Evolutionary conservation across 257 asterid species (phyloP), one percentile per base, ranked within the genome.

Genomic region (Penstemon eatonii): DNA sequence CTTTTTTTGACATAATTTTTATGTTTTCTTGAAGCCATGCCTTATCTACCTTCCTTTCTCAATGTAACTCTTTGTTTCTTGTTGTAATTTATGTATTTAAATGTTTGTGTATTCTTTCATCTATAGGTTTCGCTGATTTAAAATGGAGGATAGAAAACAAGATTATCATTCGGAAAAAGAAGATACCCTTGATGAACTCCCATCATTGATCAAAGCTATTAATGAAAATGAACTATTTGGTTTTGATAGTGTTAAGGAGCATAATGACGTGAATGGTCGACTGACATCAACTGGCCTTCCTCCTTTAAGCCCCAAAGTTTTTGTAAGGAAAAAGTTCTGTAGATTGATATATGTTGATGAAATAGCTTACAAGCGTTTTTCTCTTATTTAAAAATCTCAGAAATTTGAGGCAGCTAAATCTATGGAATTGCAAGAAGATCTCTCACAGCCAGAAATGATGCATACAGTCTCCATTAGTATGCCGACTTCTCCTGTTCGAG

Each of bases 391-490:
- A 70, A 65, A 19, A 15, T 75, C 12, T 49, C 68, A 85, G 91
- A 80, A 65, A 68, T 54, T 63, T 70, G 88, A 64, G 66, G 52
- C 71, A 62, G 75, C 66, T 56, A 25, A 25, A 25, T 41, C 53
- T 12, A 45, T 50, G 19, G 78, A 66, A 33, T 47, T 36, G 5
- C 56, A 45, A 68, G 72, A 47, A 52, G 75, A 37, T 63, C 69
- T 61, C 36, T 45, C 69, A 13, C 65, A 50, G 47, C 10, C 64
- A 7, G 53, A 65, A 46, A 78, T 64, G 51, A 45, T n/a, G 51
- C 80, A 52, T 18, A 61, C 81, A 46, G 51, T 86, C 58, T 86
- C 93, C 6, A 73, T 82, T 58, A 84, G 93, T 76, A 80, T 86
- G 83, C 93, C 93, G 33, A 65, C 85, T 19, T 73, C 88, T 41